Percentiles rank a stretch among this genome's conserved stretches.
These are phyloP conservation scores for Chamaecrista fasciculata DNA, from an alignment of 306 rosid genomes.

Conservation along the genomic window DNA sequence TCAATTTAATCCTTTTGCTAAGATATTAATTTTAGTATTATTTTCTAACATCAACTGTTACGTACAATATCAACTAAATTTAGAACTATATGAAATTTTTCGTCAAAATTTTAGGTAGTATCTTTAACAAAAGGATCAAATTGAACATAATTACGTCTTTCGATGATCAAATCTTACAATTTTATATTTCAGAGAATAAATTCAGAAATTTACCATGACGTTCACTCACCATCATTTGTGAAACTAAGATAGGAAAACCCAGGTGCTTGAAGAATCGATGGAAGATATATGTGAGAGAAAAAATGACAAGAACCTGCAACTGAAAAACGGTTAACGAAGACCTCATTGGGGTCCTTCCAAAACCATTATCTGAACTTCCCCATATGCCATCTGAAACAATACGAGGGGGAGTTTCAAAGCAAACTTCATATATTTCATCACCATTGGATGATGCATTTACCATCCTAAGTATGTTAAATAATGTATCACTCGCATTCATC, in stretches of 20 bases:
- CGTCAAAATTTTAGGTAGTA: too few relatives aligned
- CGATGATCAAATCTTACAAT: too few relatives aligned
- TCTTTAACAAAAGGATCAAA: too few relatives aligned
- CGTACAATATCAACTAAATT: too few relatives aligned
- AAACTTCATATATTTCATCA: not conserved
- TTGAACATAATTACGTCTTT: too few relatives aligned
- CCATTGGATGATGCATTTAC: not conserved
- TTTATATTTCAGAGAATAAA: too few relatives aligned
- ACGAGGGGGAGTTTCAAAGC: constrained; percentile 22
- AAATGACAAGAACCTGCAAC: constrained; percentile 42
- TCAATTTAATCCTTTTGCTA: too few relatives aligned
- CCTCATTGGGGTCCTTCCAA: constrained; percentile 6
- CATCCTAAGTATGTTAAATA: not conserved
- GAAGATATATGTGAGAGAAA: constrained; percentile 29
- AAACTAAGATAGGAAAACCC: constrained; percentile 40
- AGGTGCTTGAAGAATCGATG: constrained; percentile 42
- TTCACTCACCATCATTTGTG: constrained; percentile 46
- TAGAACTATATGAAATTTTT: too few relatives aligned
- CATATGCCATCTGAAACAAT: constrained; percentile 43
- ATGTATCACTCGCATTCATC: not conserved
- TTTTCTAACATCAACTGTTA: too few relatives aligned
- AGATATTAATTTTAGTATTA: too few relatives aligned
- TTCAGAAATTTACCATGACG: too few relatives aligned
- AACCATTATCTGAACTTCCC: constrained; percentile 6
- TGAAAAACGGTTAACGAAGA: constrained; percentile 39